phyloP scores from a whole-genome alignment of 768 basidiomycete species.

The Mycena capillaripes region DNA sequence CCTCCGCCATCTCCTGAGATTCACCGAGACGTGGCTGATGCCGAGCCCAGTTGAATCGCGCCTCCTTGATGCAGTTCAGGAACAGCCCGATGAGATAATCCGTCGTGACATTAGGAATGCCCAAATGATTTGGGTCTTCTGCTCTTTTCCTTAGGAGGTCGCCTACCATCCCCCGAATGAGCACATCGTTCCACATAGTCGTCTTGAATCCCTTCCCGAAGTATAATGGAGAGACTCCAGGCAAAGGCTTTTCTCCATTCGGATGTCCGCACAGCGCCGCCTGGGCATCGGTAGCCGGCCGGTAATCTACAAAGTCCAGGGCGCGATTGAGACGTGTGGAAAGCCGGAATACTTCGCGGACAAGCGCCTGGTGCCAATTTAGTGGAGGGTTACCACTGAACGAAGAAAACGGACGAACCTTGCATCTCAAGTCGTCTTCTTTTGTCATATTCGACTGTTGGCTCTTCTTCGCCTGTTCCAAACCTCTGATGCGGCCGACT shows the following conservation, averaged over 20 bases:
- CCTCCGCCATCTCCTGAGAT: not conserved
- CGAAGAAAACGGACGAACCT: not conserved
- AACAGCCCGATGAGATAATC: not conserved
- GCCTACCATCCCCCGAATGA: not conserved
- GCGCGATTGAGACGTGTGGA: not conserved
- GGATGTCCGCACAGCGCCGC: not conserved
- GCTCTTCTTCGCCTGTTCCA: not conserved
- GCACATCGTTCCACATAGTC: not conserved
- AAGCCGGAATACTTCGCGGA: constrained; percentile 1
- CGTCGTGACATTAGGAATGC: not conserved
- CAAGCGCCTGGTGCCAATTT: not conserved
- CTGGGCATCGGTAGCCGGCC: not conserved
- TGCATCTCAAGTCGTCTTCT: not conserved
- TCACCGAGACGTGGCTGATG: constrained; percentile 1
- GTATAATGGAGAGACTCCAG: not conserved
- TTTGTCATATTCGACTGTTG: not conserved
- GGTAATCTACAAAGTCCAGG: not conserved
- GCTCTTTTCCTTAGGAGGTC: not conserved
- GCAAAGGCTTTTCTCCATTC: not conserved
- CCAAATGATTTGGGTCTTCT: not conserved
- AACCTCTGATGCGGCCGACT: not conserved
- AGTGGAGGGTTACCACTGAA: not conserved
- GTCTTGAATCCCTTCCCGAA: not conserved
- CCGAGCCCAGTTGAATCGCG: not conserved
- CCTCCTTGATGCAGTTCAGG: not conserved